A percentile compares a stretch with the other conserved stretches of the same genome.
phyloP scores from a whole-genome alignment of 192 early-diverging fungal genomes.

The Entomortierella chlamydospora region DNA sequence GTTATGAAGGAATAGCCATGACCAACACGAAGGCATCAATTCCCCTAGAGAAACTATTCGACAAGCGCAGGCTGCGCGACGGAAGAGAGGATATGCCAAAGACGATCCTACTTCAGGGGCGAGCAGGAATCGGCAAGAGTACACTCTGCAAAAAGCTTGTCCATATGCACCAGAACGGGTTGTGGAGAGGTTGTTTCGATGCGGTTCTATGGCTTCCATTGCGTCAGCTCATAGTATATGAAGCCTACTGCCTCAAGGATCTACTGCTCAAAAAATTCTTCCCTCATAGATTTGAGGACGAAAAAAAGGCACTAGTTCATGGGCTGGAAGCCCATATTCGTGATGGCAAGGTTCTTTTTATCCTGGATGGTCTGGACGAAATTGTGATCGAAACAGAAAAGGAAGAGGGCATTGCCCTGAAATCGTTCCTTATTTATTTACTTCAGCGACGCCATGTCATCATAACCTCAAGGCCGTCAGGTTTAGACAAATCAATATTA shows the following conservation, averaged over 20 bases:
- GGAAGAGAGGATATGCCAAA: constrained; percentile 11
- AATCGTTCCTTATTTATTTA: background rate
- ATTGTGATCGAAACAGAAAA: background rate
- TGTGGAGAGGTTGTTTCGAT: constrained; percentile 18
- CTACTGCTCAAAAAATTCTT: constrained; percentile 1
- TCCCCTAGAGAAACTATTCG: constrained; percentile 10
- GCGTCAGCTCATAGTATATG: constrained; percentile 6
- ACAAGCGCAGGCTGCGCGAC: constrained; percentile 16
- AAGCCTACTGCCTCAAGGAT: background rate
- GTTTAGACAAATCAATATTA: constrained; percentile 5
- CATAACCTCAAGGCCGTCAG: constrained; percentile 16
- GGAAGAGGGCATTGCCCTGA: background rate
- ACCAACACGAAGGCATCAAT: no score
- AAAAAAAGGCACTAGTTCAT: background rate
- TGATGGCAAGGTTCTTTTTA: constrained; percentile 21
- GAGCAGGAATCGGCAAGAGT: constrained; percentile 38
- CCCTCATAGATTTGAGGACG: background rate
- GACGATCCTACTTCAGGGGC: constrained; percentile 22
- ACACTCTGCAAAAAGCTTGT: constrained; percentile 35
- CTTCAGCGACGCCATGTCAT: constrained; percentile 9
- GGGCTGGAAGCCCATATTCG: no score
- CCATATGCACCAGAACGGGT: constrained; percentile 3
- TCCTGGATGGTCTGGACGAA: constrained; percentile 31
- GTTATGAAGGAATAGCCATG: no score
- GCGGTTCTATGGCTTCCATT: constrained; percentile 22